These are phyloP conservation scores for Gossypium stocksii DNA, from an alignment of 345 rosid genomes.

Conservation along the genomic window DNA sequence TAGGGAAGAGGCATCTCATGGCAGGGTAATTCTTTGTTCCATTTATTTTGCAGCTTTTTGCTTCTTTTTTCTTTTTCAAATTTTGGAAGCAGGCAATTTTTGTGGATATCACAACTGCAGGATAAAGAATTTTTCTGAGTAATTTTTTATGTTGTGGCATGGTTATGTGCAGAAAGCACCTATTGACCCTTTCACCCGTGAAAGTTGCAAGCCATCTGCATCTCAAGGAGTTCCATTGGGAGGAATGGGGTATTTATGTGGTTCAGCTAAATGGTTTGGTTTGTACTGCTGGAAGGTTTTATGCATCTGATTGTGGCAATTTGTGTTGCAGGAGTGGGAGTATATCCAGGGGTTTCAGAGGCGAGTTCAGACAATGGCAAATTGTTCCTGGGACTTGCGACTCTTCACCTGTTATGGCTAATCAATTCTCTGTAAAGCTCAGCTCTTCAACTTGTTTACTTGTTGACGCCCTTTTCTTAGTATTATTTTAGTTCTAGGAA, in stretches of 20 bases:
- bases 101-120: background rate
- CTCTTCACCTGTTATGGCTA: conserved; percentile 92
- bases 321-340: conserved; percentile 76
- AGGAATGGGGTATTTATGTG: conserved; percentile 82
- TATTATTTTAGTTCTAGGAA: background rate
- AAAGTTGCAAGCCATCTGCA: conserved; percentile 92
- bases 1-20: conserved; percentile 94
- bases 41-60: background rate
- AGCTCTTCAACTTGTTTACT: conserved; percentile 17
- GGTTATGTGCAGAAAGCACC: conserved; percentile 80
- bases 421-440: conserved; percentile 86
- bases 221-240: conserved; percentile 97
- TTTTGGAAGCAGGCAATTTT: background rate
- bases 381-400: conserved; percentile 80
- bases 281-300: conserved; percentile 14
- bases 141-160: background rate
- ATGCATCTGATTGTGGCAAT: conserved; percentile 4
- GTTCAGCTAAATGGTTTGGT: conserved; percentile 14
- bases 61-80: background rate
- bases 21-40: conserved; percentile 61
- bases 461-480: background rate
- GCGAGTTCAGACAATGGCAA: conserved; percentile 96
- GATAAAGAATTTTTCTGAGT: background rate
- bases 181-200: conserved; percentile 88
- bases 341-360: conserved; percentile 96